Conservation (phyloP, 768 basidiomycete species). For the Boletellus sp. region DNA sequence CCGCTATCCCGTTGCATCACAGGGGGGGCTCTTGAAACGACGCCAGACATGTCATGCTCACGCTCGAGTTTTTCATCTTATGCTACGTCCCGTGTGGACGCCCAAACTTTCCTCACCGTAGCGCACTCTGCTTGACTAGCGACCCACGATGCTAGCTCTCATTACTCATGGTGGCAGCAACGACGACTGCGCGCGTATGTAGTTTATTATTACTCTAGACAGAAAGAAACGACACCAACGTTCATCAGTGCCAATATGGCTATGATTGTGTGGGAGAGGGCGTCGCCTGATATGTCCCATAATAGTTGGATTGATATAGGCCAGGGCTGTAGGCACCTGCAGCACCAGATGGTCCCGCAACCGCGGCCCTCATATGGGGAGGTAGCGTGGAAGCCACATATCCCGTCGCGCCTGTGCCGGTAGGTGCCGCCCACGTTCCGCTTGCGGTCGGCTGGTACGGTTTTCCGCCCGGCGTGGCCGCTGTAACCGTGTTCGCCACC, state of each 20-base stretch:
- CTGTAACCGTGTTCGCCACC: conserved; percentile 52
- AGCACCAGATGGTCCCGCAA: conserved; percentile 21
- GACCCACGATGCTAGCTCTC: not conserved
- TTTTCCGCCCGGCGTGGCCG: conserved; percentile 25
- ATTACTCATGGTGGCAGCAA: conserved; percentile 19
- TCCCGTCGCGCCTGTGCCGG: conserved; percentile 19
- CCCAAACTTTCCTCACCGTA: not conserved
- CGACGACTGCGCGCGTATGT: conserved; percentile 11
- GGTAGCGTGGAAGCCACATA: conserved; percentile 39
- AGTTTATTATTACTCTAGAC: conserved; percentile 20
- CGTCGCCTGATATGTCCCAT: conserved; percentile 31
- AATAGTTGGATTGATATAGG: conserved; percentile 31
- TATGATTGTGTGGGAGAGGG: conserved; percentile 31
- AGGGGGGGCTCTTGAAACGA: conserved; percentile 6
- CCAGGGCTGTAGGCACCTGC: conserved; percentile 16
- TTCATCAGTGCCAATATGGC: not conserved
- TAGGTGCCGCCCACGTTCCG: conserved; percentile 26
- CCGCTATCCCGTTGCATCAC: not conserved
- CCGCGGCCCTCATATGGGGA: conserved; percentile 36
- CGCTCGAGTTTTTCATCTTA: not conserved
- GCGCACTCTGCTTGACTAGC: not conserved
- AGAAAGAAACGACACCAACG: conserved; percentile 1
- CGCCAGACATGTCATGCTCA: conserved; percentile 15
- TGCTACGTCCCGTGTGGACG: not conserved
- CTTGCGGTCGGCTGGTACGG: conserved; percentile 28